Evolutionary conservation across 2,329 filamentous ascomycete genomes (phyloP), one percentile per base, ranked within the genome.

Genomic region (Aspergillus niger): DNA sequence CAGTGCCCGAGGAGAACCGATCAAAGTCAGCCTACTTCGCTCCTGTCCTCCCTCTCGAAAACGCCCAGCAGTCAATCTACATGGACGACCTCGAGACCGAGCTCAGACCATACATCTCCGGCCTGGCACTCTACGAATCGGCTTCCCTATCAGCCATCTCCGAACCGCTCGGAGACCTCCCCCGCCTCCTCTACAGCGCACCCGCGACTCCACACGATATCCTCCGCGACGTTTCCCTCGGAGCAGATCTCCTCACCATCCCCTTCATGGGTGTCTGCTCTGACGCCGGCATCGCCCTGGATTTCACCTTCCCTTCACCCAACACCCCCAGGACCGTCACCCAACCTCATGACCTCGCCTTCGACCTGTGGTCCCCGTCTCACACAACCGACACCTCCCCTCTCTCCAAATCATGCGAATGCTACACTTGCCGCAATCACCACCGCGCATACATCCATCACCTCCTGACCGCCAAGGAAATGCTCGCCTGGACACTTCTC

Each of bases 401-500:
- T 0, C 79, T 97, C 2, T 72, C 77, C 1, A 69, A 82, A 5
- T 82, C 76, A 15, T 99, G 95, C 75, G 68, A 77, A 54, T 99
- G 95, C 81, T 94, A 96, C 74, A 82, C 92, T 22, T 99, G 95
- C 81, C 86, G 82, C 2, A 85, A 85, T 17, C 94, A 98, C 75
- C 92, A 97, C 76, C 83, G 89, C 53, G 94, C 95, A 0, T 99
- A 91, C 76, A 72, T 99, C 38, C 89, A 92, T 65, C 95, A 99
- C 75, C 83, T 98, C 1, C 85, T 99, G 5, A 83, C 86, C 50
- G 92, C 95, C 0, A 96, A 93, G 72, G 95, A 99, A 77, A 98
- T 99, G 95, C 86, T 97, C 4, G 94, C 90, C 24, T 99, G 95
- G 95, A 91, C 89, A 0, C 82, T 99, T 7, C 82, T 99, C 7